Base-by-base conservation (phyloP, 805 yeast species). In the Myxozyma kluyveri region DNA sequence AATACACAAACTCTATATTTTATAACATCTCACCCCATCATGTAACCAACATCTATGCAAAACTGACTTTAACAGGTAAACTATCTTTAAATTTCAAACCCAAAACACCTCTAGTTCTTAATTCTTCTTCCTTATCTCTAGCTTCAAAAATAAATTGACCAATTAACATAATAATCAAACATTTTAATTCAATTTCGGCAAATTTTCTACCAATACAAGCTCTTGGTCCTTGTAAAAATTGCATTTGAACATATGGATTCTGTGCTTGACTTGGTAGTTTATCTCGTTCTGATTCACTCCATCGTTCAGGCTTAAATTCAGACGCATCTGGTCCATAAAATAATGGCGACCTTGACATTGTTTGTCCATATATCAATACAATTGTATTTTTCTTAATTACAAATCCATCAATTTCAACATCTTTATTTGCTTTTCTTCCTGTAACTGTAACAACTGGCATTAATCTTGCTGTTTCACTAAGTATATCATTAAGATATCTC, bases 171-270 rank as follows among this genome's bases (percentile, higher is more conserved):
- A 55, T 46, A 9, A 55, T 18, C 29, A 55, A 9, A 19, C 45
- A 36, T 21, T 55, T 55, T 32, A 48, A 47, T 31, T 55, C 59
- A 12, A 52, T 17, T 32, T 55, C 57, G 2, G 57, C 42, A 43
- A 55, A 55, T 38, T 24, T 44, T 2, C 53, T 40, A 29, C 59
- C 57, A 17, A 55, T 55, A 43, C 57, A 55, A 3, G 49, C 23
- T 18, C 59, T 39, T 24, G 57, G 54, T 17, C 57, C 57, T 31
- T 51, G 54, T 32, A 52, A 24, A 35, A 55, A 55, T 21, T 56
- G 37, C 9, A 45, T 32, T 21, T 24, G 40, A 14, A 46, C 40
- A 32, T 47, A 48, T 19, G 54, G 49, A 36, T 19, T 38, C n/a
- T 19, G 37, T 3, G 54, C 48, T 2, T 45, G 40, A 5, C 36